A percentile compares a stretch with the other conserved stretches of the same genome.
phyloP scores from a whole-genome alignment of 129 eudicot species.

The Logfia minima region DNA sequence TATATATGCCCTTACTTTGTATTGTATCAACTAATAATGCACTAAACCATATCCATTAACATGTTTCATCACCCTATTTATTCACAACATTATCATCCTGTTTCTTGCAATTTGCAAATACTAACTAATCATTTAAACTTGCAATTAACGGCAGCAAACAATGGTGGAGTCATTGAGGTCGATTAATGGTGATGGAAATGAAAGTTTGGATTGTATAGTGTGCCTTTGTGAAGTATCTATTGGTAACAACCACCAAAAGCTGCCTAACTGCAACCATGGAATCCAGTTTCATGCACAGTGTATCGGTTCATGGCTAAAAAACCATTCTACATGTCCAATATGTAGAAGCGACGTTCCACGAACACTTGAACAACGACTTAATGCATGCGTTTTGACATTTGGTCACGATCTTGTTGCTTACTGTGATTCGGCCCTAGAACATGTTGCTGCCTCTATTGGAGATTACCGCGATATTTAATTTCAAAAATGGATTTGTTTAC shows the following conservation, averaged over 20 bases:
- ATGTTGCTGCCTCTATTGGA: conserved; percentile 22
- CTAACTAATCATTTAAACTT: neutral
- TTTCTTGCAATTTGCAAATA: neutral
- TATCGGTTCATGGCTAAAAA: conserved; percentile 23
- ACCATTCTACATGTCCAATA: conserved; percentile 22
- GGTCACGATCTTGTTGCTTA: conserved; percentile 18
- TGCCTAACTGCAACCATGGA: conserved; percentile 32
- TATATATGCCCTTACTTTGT: conserved; percentile 4
- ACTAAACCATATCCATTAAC: conserved; percentile 2
- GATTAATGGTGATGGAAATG: neutral
- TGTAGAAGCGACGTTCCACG: conserved; percentile 23
- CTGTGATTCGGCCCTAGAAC: conserved; percentile 12
- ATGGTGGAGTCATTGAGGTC: neutral
- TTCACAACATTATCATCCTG: neutral
- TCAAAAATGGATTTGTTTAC: too few species aligned
- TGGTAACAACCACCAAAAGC: conserved; percentile 3
- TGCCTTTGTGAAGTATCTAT: conserved; percentile 33
- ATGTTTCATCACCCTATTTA: neutral
- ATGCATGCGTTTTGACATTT: conserved; percentile 1
- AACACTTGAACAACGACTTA: conserved; percentile 4
- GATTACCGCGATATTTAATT: conserved; percentile 13
- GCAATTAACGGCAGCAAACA: neutral
- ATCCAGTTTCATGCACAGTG: conserved; percentile 24
- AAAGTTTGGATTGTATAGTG: conserved; percentile 21
- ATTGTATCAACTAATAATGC: neutral